These are phyloP conservation scores for Hortiboletus flavorubellus DNA, from an alignment of 768 basidiomycete genomes.

Conservation along the genomic window DNA sequence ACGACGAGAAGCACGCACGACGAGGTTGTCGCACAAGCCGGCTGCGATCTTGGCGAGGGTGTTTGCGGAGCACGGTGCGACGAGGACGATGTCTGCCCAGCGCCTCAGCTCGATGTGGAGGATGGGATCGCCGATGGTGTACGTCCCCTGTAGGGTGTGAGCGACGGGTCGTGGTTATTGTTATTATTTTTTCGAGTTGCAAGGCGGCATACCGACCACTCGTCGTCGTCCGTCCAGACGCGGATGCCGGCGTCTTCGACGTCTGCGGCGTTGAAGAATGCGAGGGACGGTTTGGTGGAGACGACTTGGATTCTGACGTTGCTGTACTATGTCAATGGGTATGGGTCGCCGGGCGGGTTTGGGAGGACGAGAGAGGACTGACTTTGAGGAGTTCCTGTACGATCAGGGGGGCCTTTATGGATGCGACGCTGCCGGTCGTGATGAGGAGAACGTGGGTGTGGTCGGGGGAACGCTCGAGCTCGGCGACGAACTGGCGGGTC, in stretches of 20 bases:
- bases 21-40: constrained; percentile 88
- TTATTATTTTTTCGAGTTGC: too few relatives aligned
- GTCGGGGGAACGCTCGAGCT: constrained; percentile 24
- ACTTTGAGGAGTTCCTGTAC: constrained; percentile 70
- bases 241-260: constrained; percentile 50
- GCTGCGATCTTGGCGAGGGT: constrained; percentile 90
- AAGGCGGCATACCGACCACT: constrained; percentile 71
- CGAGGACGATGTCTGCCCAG: constrained; percentile 95
- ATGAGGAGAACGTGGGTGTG: constrained; percentile 71
- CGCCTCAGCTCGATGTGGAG: constrained; percentile 91
- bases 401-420: constrained; percentile 90
- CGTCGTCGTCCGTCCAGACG: constrained; percentile 90
- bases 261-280: constrained; percentile 64
- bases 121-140: constrained; percentile 84
- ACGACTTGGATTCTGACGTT: constrained; percentile 81
- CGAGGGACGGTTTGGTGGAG: constrained; percentile 71
- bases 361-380: constrained; percentile 30
- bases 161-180: not conserved
- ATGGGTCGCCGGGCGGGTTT: not conserved
- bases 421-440: constrained; percentile 93
- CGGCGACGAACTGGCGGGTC: constrained; percentile 24
- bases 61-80: constrained; percentile 97
- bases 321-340: constrained; percentile 49
- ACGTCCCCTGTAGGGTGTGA: constrained; percentile 49
- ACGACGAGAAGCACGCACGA: constrained; percentile 37